Percentiles rank a stretch among this genome's conserved stretches.
Evolutionary conservation across 192 early-diverging fungal genomes (phyloP).

Genomic region (Backusella morwellensis): DNA sequence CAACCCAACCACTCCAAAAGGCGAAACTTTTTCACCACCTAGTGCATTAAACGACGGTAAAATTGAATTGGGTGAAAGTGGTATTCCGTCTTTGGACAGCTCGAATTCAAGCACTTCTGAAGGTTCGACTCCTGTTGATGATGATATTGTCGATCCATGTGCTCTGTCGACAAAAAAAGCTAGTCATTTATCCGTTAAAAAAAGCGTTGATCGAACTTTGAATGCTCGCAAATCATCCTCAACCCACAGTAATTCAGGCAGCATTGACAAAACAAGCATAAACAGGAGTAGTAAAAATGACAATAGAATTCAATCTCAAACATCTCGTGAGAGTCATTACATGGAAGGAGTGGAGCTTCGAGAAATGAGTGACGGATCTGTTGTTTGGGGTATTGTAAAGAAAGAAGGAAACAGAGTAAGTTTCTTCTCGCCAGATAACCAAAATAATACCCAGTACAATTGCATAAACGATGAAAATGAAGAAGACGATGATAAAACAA

Average conservation of each 20-base stretch:
- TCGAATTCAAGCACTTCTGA: neutral
- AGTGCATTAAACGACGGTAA: neutral
- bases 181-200: neutral
- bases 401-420: conserved; percentile 26
- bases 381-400: conserved; percentile 33
- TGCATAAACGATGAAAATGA: conserved; percentile 13
- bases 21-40: neutral
- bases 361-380: conserved; percentile 36
- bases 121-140: neutral
- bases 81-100: neutral
- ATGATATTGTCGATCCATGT: neutral
- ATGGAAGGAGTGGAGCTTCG: conserved; percentile 36
- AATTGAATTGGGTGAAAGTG: neutral
- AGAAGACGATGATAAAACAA: conserved; percentile 12
- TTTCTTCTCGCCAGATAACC: conserved; percentile 9
- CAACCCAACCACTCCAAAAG: neutral
- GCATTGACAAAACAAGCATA: neutral
- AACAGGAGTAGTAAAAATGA: neutral
- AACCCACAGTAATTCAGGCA: neutral
- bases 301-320: neutral
- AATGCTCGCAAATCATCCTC: neutral
- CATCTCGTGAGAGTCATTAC: conserved; percentile 3
- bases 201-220: neutral
- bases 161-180: neutral
- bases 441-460: conserved; percentile 12